Conservation (phyloP, 1,139 yeast species). For the Debaryomyces udenii region DNA sequence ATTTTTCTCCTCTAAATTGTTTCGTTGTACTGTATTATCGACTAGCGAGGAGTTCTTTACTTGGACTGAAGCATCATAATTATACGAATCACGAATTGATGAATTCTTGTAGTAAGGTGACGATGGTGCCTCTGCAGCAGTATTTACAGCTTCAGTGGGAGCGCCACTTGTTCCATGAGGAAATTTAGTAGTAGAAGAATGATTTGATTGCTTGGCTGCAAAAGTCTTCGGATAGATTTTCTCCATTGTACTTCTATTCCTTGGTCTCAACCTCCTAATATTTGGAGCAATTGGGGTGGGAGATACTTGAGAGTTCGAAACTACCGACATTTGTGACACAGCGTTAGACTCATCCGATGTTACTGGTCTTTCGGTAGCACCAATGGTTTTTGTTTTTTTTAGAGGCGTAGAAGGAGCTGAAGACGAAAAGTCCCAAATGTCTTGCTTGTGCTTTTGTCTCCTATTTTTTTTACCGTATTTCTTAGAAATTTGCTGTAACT, state of each 20-base stretch:
- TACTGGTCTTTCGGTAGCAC: neutral
- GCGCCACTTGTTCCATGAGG: too few relatives aligned
- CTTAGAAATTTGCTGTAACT: slow-evolving; percentile 7
- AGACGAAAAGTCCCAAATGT: slow-evolving; percentile 15
- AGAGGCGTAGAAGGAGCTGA: slow-evolving; percentile 9
- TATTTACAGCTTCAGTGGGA: too few relatives aligned
- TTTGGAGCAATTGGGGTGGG: slow-evolving; percentile 4
- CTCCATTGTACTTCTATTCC: too few relatives aligned
- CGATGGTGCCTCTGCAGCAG: too few relatives aligned
- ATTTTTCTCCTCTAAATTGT: too few relatives aligned
- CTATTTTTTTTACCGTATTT: slow-evolving; percentile 11
- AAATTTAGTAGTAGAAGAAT: too few relatives aligned
- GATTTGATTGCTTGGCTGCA: neutral
- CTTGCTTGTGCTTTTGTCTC: slow-evolving; percentile 4
- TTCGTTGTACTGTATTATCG: neutral
- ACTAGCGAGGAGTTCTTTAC: neutral
- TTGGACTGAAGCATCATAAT: neutral
- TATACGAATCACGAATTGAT: too few relatives aligned
- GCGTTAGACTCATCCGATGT: neutral
- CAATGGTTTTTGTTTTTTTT: neutral
- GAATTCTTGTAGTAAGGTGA: too few relatives aligned
- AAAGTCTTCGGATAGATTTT: neutral
- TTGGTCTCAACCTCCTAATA: neutral
- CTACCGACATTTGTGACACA: neutral
- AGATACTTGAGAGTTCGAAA: slow-evolving; percentile 10